phyloP scores from a whole-genome alignment of 768 basidiomycete genomes.

The Xerocomus brunneocitrinus region DNA sequence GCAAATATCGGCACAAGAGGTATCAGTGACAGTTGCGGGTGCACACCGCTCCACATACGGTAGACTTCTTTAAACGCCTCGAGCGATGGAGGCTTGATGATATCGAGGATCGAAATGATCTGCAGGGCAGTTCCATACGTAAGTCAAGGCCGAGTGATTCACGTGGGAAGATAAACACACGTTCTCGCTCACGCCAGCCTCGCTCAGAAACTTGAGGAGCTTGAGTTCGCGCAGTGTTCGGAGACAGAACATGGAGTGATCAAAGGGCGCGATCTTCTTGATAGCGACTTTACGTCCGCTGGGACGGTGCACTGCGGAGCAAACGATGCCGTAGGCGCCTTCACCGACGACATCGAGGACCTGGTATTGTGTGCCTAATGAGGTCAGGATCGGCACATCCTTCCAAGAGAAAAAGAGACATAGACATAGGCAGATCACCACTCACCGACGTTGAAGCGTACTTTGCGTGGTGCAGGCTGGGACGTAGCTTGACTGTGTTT shows the following conservation, averaged over 20 bases:
- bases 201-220: slow-evolving; percentile 76
- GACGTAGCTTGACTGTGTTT: slow-evolving; percentile 46
- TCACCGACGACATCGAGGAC: slow-evolving; percentile 86
- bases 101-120: slow-evolving; percentile 89
- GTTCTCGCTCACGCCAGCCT: slow-evolving; percentile 87
- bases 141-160: not conserved
- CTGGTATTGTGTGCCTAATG: slow-evolving; percentile 71
- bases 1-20: not conserved
- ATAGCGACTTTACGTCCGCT: slow-evolving; percentile 92
- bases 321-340: slow-evolving; percentile 93
- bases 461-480: slow-evolving; percentile 69
- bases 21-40: slow-evolving; percentile 1
- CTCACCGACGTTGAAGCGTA: slow-evolving; percentile 82
- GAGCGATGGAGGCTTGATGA: slow-evolving; percentile 74
- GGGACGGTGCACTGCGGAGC: slow-evolving; percentile 84
- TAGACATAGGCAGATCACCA: slow-evolving; percentile 1
- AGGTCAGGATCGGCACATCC: not conserved
- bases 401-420: not conserved
- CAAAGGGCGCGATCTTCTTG: slow-evolving; percentile 94
- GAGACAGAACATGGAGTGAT: slow-evolving; percentile 93
- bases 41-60: slow-evolving; percentile 31
- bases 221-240: slow-evolving; percentile 87
- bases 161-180: slow-evolving; percentile 35
- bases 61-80: slow-evolving; percentile 89
- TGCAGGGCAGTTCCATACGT: slow-evolving; percentile 23